phyloP scores from a whole-genome alignment of 352 stramenopile species.

The Poterioochromonas sp. region DNA sequence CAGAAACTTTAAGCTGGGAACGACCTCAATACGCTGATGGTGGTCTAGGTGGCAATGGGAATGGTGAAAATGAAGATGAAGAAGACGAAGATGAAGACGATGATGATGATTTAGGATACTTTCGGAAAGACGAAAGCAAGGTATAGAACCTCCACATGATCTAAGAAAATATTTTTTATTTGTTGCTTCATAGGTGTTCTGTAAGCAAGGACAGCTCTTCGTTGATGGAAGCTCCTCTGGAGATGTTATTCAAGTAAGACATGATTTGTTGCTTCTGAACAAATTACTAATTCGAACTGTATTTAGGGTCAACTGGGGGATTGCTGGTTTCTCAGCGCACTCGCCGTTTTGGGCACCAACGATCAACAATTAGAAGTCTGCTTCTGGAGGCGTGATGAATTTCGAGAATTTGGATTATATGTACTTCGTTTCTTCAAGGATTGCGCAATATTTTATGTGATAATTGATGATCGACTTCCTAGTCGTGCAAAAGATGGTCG shows the following conservation, averaged over 20 bases:
- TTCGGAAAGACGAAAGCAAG: constrained; percentile 7
- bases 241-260: constrained; percentile 53
- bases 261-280: constrained; percentile 13
- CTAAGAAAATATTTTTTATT: no score
- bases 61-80: constrained; percentile 36
- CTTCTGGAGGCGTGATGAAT: constrained; percentile 56
- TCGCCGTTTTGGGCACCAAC: constrained; percentile 69
- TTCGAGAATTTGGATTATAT: constrained; percentile 60
- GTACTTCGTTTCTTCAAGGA: constrained; percentile 72
- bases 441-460: constrained; percentile 76
- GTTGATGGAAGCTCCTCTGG: constrained; percentile 59
- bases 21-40: constrained; percentile 38
- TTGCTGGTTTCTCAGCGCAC: constrained; percentile 78
- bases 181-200: constrained; percentile 30
- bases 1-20: constrained; percentile 36
- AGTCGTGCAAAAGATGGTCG: constrained; percentile 60
- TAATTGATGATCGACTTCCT: constrained; percentile 73
- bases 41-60: neutral
- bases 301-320: constrained; percentile 76
- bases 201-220: constrained; percentile 60
- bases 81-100: constrained; percentile 44
- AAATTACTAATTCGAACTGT: neutral
- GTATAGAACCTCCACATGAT: no score
- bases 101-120: constrained; percentile 21
- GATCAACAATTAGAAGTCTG: constrained; percentile 63